Percentiles rank a stretch among this genome's conserved stretches.
Evolutionary conservation across 164 flowering plant genomes (phyloP).

Genomic region (Vitis rupestris): DNA sequence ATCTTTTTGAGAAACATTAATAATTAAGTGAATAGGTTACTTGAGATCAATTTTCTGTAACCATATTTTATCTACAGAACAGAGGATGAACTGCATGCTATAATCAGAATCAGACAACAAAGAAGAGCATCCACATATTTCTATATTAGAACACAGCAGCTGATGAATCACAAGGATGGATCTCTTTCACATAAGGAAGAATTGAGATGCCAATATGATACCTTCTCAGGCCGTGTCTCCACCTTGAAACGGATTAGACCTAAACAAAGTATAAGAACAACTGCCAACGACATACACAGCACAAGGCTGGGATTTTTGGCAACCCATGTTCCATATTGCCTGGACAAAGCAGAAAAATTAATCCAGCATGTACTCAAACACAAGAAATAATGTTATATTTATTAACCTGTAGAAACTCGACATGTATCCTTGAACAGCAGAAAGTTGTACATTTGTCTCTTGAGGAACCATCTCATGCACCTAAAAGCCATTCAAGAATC

Average conservation of each 20-base stretch:
- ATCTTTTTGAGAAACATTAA: no score
- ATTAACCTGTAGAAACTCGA: constrained; percentile 75
- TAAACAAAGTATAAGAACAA: constrained; percentile 72
- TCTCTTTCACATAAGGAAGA: neutral
- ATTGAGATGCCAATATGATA: constrained; percentile 15
- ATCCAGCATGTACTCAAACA: neutral
- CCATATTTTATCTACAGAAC: no score
- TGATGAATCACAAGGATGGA: no score
- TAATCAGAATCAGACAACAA: no score
- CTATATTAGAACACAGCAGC: no score
- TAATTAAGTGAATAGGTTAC: no score
- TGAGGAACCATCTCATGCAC: constrained; percentile 41
- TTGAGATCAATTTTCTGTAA: no score
- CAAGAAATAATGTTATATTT: constrained; percentile 2
- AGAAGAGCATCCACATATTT: no score
- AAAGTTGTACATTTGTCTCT: constrained; percentile 38
- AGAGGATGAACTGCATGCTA: no score
- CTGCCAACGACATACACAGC: constrained; percentile 62
- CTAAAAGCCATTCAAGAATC: constrained; percentile 21
- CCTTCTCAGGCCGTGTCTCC: constrained; percentile 98
- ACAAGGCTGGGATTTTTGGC: constrained; percentile 80
- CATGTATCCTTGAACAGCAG: constrained; percentile 72
- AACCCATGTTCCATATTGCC: constrained; percentile 87
- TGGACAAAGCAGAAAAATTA: constrained; percentile 28
- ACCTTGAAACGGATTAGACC: constrained; percentile 83